Evolutionary conservation across 1,284 basidiomycete species (phyloP).

Genomic region (Xanthoconium separans): DNA sequence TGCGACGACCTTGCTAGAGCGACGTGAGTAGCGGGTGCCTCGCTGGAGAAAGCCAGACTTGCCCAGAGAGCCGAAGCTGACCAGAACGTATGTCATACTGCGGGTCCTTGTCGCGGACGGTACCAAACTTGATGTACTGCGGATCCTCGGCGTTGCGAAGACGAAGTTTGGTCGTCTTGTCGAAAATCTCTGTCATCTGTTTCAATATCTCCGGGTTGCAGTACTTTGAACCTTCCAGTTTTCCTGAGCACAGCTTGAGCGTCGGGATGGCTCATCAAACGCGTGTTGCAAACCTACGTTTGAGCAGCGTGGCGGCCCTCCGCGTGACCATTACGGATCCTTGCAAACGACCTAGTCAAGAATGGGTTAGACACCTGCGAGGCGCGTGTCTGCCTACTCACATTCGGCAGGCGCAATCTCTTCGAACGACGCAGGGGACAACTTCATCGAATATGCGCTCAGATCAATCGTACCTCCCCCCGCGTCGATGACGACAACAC

Average conservation of each 20-base stretch:
- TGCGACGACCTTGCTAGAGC: slow-evolving; percentile 39
- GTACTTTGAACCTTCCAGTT: slow-evolving; percentile 32
- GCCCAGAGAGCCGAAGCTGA: slow-evolving; percentile 46
- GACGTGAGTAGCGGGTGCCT: background rate
- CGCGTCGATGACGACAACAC: slow-evolving; percentile 54
- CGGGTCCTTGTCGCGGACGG: slow-evolving; percentile 43
- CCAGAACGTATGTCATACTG: slow-evolving; percentile 45
- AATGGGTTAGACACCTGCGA: slow-evolving; percentile 3
- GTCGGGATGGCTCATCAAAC: no score
- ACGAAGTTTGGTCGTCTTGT: slow-evolving; percentile 49
- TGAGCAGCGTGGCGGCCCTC: slow-evolving; percentile 38
- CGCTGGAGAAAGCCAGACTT: slow-evolving; percentile 7
- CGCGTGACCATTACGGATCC: slow-evolving; percentile 44
- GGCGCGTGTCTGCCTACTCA: slow-evolving; percentile 22
- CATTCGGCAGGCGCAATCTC: slow-evolving; percentile 44
- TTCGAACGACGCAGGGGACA: slow-evolving; percentile 36
- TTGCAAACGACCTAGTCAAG: slow-evolving; percentile 33
- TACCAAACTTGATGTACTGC: slow-evolving; percentile 52
- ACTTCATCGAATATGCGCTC: slow-evolving; percentile 43
- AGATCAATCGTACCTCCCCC: slow-evolving; percentile 59
- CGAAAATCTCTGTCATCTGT: slow-evolving; percentile 47
- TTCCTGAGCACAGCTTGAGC: slow-evolving; percentile 29
- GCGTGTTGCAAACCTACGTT: slow-evolving; percentile 25
- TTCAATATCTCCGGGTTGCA: slow-evolving; percentile 37
- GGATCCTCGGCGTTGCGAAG: slow-evolving; percentile 43